A percentile compares a stretch with the other conserved stretches of the same genome.
phyloP scores from a whole-genome alignment of 2,329 filamentous ascomycete species.

The Chaetomium strumarium region DNA sequence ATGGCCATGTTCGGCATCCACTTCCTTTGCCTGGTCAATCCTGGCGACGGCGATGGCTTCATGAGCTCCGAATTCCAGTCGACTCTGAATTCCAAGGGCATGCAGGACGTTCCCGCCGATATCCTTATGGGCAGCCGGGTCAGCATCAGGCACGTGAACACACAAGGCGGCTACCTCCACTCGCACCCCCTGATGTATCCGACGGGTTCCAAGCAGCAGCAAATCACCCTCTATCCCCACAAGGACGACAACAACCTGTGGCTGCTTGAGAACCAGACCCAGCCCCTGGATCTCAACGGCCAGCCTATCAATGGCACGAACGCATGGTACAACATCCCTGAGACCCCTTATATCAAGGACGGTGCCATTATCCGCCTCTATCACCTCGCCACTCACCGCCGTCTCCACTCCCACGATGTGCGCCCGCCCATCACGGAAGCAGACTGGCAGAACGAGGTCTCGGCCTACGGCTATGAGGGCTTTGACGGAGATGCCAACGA shows the following conservation, averaged over 20 bases:
- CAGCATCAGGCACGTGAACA: conserved; percentile 87
- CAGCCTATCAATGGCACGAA: conserved; percentile 71
- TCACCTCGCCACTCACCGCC: conserved; percentile 75
- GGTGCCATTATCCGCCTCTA: conserved; percentile 78
- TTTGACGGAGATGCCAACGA: conserved; percentile 97
- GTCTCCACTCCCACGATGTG: conserved; percentile 93
- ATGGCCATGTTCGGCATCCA: conserved; percentile 97
- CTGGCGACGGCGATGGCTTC: conserved; percentile 95
- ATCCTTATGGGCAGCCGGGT: conserved; percentile 84
- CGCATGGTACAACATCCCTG: conserved; percentile 73
- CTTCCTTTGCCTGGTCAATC: conserved; percentile 88
- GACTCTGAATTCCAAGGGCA: conserved; percentile 90
- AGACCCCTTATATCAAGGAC: conserved; percentile 65
- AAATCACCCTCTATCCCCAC: conserved; percentile 96
- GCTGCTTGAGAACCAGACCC: conserved; percentile 92
- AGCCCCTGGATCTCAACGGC: conserved; percentile 72
- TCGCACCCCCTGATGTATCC: conserved; percentile 98
- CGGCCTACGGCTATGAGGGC: conserved; percentile 93
- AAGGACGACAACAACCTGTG: conserved; percentile 98
- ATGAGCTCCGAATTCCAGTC: conserved; percentile 99
- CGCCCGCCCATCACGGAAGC: conserved; percentile 79
- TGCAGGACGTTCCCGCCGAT: conserved; percentile 92
- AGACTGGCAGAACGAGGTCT: conserved; percentile 94
- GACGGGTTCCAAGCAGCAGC: conserved; percentile 94
- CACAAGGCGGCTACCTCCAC: conserved; percentile 94